Percentiles rank a stretch among this genome's conserved stretches.
These are phyloP conservation scores for Penicillium canariense DNA, from an alignment of 495 filamentous ascomycete species.

Conservation along the genomic window DNA sequence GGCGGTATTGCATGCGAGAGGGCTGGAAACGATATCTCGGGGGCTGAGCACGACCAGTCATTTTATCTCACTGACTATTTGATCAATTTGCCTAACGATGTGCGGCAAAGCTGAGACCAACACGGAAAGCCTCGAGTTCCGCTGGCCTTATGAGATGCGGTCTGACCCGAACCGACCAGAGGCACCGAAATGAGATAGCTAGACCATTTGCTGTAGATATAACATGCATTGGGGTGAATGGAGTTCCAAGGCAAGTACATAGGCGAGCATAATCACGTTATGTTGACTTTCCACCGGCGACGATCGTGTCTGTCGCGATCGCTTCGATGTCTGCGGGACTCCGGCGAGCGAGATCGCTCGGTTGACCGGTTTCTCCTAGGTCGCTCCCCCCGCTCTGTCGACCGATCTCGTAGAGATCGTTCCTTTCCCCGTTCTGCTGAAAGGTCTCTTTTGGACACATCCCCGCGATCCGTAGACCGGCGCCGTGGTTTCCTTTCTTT, in stretches of 20 bases:
- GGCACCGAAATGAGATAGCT: background rate
- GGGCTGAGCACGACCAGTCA: slow-evolving; percentile 25
- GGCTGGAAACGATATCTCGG: slow-evolving; percentile 83
- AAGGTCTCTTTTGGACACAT: slow-evolving; percentile 26
- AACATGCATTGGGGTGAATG: background rate
- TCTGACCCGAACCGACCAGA: background rate
- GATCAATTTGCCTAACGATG: background rate
- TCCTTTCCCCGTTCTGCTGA: slow-evolving; percentile 25
- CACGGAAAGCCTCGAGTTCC: background rate
- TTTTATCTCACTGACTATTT: background rate
- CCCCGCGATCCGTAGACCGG: slow-evolving; percentile 29
- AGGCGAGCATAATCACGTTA: slow-evolving; percentile 4
- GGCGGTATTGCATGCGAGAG: slow-evolving; percentile 58
- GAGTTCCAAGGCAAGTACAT: background rate
- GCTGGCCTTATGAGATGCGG: background rate
- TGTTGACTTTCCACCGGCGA: slow-evolving; percentile 24
- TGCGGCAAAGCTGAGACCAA: background rate
- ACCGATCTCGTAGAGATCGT: slow-evolving; percentile 27
- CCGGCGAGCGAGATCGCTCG: slow-evolving; percentile 36
- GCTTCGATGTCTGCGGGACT: slow-evolving; percentile 31
- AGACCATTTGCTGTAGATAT: slow-evolving; percentile 1
- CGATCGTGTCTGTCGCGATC: slow-evolving; percentile 37
- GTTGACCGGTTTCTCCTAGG: slow-evolving; percentile 28
- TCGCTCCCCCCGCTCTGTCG: slow-evolving; percentile 22
- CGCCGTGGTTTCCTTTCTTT: slow-evolving; percentile 31